A percentile compares a stretch with the other conserved stretches of the same genome.
phyloP scores from a whole-genome alignment of 2,329 filamentous ascomycete species.

The Phoma sp. region DNA sequence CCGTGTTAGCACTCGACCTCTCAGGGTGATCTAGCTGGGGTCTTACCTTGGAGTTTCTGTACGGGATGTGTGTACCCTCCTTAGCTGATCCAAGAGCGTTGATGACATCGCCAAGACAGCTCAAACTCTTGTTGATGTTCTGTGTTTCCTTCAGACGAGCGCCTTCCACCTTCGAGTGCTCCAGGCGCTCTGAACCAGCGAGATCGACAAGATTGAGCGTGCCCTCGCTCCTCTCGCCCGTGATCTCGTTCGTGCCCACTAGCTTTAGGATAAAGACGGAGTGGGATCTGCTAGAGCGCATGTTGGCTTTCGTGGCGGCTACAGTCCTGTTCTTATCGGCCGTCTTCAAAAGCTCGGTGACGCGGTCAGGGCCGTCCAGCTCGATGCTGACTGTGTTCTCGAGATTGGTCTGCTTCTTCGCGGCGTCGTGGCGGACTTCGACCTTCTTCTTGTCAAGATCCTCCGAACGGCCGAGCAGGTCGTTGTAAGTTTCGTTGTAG shows the following conservation, averaged over 20 bases:
- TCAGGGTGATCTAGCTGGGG: background rate
- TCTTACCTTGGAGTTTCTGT: constrained; percentile 87
- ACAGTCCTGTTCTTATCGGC: constrained; percentile 89
- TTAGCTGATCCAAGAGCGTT: constrained; percentile 86
- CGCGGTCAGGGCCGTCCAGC: constrained; percentile 79
- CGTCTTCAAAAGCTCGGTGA: constrained; percentile 78
- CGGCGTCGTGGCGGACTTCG: constrained; percentile 85
- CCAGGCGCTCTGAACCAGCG: constrained; percentile 88
- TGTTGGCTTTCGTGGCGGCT: constrained; percentile 96
- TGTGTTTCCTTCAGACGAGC: constrained; percentile 92
- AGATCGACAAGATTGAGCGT: constrained; percentile 95
- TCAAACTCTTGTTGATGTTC: constrained; percentile 94
- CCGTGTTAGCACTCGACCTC: constrained; percentile 15
- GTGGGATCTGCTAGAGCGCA: constrained; percentile 91
- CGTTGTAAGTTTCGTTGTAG: constrained; percentile 96
- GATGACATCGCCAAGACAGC: constrained; percentile 92
- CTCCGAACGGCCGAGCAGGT: constrained; percentile 77
- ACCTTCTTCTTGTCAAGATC: constrained; percentile 81
- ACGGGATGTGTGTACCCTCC: constrained; percentile 81
- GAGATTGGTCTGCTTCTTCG: constrained; percentile 80
- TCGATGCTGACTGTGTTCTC: constrained; percentile 78
- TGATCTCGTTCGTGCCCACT: constrained; percentile 71
- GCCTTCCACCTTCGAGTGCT: constrained; percentile 84
- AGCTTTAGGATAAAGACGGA: constrained; percentile 90
- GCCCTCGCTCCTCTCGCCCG: constrained; percentile 85